Evolutionary conservation across 768 basidiomycete species (phyloP).

Genomic region (Leucocoprinus sp.): DNA sequence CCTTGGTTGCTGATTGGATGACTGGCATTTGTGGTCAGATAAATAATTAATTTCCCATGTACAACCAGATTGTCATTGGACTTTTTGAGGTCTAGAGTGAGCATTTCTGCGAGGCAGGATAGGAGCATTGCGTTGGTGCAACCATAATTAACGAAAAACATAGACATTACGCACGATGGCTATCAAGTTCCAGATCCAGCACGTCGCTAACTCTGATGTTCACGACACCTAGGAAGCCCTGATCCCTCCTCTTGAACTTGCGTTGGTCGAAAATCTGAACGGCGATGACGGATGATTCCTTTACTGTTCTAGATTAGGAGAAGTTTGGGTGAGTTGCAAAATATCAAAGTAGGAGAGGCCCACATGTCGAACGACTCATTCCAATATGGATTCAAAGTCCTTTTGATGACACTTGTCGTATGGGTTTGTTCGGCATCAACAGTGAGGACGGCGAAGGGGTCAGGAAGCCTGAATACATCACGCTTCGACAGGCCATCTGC

Average conservation of each 20-base stretch:
- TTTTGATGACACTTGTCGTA: slow-evolving; percentile 95
- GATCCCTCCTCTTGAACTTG: slow-evolving; percentile 97
- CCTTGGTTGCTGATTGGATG: slow-evolving; percentile 82
- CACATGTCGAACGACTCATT: slow-evolving; percentile 98
- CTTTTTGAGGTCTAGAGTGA: slow-evolving; percentile 94
- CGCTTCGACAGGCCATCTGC: slow-evolving; percentile 91
- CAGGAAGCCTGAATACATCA: slow-evolving; percentile 92
- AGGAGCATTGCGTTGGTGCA: neutral
- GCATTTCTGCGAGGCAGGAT: slow-evolving; percentile 61
- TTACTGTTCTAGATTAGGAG: slow-evolving; percentile 61
- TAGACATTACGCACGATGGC: slow-evolving; percentile 65
- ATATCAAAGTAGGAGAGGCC: slow-evolving; percentile 19
- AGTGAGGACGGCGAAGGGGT: slow-evolving; percentile 97
- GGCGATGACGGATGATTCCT: slow-evolving; percentile 95
- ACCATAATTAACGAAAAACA: neutral
- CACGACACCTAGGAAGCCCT: slow-evolving; percentile 96
- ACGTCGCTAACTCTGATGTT: slow-evolving; percentile 89
- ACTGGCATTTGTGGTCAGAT: slow-evolving; percentile 85
- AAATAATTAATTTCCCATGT: slow-evolving; percentile 95
- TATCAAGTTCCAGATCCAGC: slow-evolving; percentile 84
- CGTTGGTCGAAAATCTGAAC: slow-evolving; percentile 99
- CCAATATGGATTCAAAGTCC: slow-evolving; percentile 93
- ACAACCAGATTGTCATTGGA: slow-evolving; percentile 99
- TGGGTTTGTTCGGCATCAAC: slow-evolving; percentile 97
- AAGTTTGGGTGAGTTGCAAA: slow-evolving; percentile 9